These are phyloP conservation scores for Conticribra weissflogii DNA, from an alignment of 108 stramenopile genomes.

Conservation along the genomic window DNA sequence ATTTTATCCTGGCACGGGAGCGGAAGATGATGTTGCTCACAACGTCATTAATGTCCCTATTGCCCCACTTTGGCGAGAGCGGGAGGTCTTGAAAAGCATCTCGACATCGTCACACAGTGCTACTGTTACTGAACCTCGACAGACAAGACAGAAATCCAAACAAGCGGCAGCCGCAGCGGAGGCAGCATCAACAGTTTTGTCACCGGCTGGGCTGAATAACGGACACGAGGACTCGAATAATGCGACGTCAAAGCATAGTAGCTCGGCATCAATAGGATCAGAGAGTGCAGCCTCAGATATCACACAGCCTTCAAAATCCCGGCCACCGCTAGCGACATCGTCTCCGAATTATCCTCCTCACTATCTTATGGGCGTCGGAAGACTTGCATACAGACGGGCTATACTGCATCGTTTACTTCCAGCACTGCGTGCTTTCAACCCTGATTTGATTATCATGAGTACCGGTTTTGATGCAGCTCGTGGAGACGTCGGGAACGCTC, in stretches of 20 bases:
- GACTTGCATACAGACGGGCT: constrained; percentile 75
- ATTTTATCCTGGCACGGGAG: constrained; percentile 96
- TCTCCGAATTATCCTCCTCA: constrained; percentile 43
- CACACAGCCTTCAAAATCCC: constrained; percentile 30
- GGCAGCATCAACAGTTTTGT: constrained; percentile 10
- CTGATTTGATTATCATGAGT: constrained; percentile 95
- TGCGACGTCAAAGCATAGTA: constrained; percentile 8
- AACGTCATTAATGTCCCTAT: constrained; percentile 98
- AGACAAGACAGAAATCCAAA: constrained; percentile 61
- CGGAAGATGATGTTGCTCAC: constrained; percentile 83
- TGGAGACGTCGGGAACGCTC: constrained; percentile 89
- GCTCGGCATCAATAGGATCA: constrained; percentile 18
- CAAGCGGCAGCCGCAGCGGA: constrained; percentile 8
- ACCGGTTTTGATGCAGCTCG: constrained; percentile 97
- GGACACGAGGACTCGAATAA: constrained; percentile 9
- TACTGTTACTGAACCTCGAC: constrained; percentile 35
- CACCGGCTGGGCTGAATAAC: constrained; percentile 22
- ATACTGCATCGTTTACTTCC: constrained; percentile 82
- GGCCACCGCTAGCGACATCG: constrained; percentile 30
- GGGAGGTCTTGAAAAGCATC: constrained; percentile 41
- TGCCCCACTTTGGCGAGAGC: constrained; percentile 89
- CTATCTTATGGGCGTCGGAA: constrained; percentile 56
- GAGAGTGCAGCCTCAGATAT: constrained; percentile 23
- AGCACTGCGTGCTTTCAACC: constrained; percentile 91
- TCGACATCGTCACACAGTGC: constrained; percentile 34